Evolutionary conservation across 768 basidiomycete species (phyloP), one percentile per base, ranked within the genome.

Genomic region (Macrolepiota fuliginosa): DNA sequence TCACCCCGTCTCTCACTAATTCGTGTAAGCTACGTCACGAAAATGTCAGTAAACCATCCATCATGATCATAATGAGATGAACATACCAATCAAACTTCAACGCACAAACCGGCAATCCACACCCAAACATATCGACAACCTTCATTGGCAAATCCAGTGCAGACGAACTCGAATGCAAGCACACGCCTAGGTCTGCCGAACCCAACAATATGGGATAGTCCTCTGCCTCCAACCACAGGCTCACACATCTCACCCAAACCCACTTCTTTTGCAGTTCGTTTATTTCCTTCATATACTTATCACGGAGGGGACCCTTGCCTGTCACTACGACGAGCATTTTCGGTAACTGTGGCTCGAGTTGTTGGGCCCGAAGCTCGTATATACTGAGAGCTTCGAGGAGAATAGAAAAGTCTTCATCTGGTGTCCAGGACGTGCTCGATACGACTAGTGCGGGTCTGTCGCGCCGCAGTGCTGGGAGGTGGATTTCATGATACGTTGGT

Each of bases 101-200:
- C 0, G 97, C 96, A 63, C 96, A 91, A 7, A 98, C 97, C 0
- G 96, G 96, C 59, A 98, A 78, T 4, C 90, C 90, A 67, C 96
- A 98, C 3, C 97, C 97, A 76, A 98, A 98, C 96, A 98, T 98
- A 72, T 99, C 97, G 6, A 99, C 94, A 4, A 99, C 87, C 73
- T 99, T 99, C 97, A 99, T 99, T 2, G 97, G 97, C 58, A 99
- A 77, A 74, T 99, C 97, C 60, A 95, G 76, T 1, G 84, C 90
- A 1, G 93, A 96, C 0, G 93, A 94, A 72, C 93, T 96, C 4
- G 87, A 85, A 75, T 99, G 97, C 54, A 99, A 75, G 63, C 87
- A 94, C 61, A 98, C 83, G 2, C 97, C 97, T 42, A 99, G 67
- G 73, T 99, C 95, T 10, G 95, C 93, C 3, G 92, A 90, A 35